Percentiles rank a stretch among this genome's conserved stretches.
Conservation (phyloP, 495 filamentous ascomycete species). For the Pseudomonodictys pantanalensis region DNA sequence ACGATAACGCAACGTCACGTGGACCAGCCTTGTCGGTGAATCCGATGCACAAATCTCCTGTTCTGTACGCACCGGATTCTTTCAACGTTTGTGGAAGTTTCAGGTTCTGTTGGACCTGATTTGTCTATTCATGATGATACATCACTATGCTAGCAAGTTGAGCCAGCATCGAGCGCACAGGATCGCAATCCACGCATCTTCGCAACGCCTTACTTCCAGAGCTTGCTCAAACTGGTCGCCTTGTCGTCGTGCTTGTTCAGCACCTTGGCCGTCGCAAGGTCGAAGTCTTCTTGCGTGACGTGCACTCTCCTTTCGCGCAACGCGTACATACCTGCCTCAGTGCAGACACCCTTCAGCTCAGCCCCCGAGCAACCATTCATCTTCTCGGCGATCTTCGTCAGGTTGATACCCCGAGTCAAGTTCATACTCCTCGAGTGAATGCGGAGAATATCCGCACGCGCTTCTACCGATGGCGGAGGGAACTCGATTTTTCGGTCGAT, state of each 20-base stretch:
- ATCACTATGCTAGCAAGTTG: no score
- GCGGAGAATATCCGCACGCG: slow-evolving; percentile 92
- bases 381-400: slow-evolving; percentile 98
- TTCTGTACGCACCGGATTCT: no score
- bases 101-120: no score
- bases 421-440: slow-evolving; percentile 99
- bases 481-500: slow-evolving; percentile 99
- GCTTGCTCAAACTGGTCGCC: slow-evolving; percentile 81
- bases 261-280: slow-evolving; percentile 97
- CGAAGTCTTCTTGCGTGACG: slow-evolving; percentile 99
- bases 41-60: neutral
- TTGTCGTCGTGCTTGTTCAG: slow-evolving; percentile 99
- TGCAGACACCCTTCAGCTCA: slow-evolving; percentile 95
- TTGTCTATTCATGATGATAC: no score
- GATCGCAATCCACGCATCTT: no score
- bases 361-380: slow-evolving; percentile 99
- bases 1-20: neutral
- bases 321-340: slow-evolving; percentile 96
- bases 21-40: neutral
- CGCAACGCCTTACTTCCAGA: slow-evolving; percentile 73
- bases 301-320: slow-evolving; percentile 92
- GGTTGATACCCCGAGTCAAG: slow-evolving; percentile 93
- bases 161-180: no score
- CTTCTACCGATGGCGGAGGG: slow-evolving; percentile 94
- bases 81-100: no score